Conservation (phyloP, 73 alveolate species). For the Paramecium pentaurelia region DNA sequence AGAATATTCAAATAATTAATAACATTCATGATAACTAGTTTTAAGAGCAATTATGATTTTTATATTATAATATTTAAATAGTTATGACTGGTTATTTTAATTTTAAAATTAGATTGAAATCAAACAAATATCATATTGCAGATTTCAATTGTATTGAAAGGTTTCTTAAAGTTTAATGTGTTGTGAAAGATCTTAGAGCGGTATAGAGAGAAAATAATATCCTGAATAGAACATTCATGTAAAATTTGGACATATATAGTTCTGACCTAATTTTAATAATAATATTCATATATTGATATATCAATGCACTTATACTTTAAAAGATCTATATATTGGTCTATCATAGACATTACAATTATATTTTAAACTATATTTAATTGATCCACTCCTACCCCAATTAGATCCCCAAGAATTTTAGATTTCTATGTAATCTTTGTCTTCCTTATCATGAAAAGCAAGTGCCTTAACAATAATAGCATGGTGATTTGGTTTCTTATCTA, state of each 20-base stretch:
- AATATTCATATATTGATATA: not conserved
- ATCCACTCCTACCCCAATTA: not conserved
- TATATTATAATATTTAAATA: too few species aligned
- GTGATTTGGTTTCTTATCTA: not conserved
- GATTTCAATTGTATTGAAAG: too few species aligned
- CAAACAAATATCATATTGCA: too few species aligned
- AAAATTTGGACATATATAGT: too few species aligned
- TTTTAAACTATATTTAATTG: not conserved
- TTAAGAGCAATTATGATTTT: too few species aligned
- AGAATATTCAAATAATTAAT: not conserved
- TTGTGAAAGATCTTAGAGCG: too few species aligned
- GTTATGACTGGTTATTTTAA: too few species aligned
- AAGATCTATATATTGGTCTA: not conserved
- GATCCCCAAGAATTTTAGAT: not conserved
- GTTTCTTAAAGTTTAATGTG: too few species aligned
- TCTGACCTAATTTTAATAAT: too few species aligned
- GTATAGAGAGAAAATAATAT: too few species aligned
- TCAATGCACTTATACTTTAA: not conserved
- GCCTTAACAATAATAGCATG: not conserved
- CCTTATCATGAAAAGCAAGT: not conserved
- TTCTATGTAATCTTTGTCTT: not conserved
- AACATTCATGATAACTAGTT: not conserved
- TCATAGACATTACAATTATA: not conserved
- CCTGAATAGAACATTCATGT: too few species aligned
- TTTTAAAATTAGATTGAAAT: too few species aligned